A percentile compares a stretch with the other conserved stretches of the same genome.
Evolutionary conservation across 78 protist species (phyloP).

Genomic region (Dictyostelium firmibasis): DNA sequence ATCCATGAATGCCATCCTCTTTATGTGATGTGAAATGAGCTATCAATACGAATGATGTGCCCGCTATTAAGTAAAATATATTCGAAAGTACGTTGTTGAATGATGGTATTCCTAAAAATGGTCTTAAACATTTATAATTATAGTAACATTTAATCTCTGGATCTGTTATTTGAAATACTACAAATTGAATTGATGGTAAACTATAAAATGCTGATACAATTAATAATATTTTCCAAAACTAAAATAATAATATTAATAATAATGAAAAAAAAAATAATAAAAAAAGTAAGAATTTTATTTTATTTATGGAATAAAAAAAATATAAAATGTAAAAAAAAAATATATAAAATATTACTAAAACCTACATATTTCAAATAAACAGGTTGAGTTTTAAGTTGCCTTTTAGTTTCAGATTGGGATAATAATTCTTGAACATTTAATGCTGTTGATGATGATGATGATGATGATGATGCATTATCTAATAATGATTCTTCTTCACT

Average conservation of each 20-base stretch:
- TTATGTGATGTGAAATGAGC: constrained; percentile 26
- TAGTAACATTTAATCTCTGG: constrained; percentile 52
- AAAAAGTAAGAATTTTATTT: background rate
- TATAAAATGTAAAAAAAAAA: too few species aligned
- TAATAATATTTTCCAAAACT: constrained; percentile 82
- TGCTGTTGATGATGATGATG: background rate
- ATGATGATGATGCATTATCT: background rate
- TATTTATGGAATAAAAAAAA: background rate
- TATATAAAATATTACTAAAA: background rate
- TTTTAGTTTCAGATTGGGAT: constrained; percentile 36
- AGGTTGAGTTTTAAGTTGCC: constrained; percentile 60
- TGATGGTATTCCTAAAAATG: constrained; percentile 46
- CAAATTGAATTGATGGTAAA: constrained; percentile 82
- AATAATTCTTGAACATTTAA: constrained; percentile 35
- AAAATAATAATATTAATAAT: background rate
- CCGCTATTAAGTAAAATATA: constrained; percentile 63
- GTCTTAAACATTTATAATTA: constrained; percentile 74
- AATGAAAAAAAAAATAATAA: background rate
- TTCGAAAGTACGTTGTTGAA: constrained; percentile 79
- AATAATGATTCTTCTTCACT: background rate
- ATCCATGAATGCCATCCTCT: constrained; percentile 47
- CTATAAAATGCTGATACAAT: constrained; percentile 70
- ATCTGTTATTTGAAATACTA: constrained; percentile 67
- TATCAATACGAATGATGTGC: constrained; percentile 53
- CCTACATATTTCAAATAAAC: constrained; percentile 74